Evolutionary conservation across 139 green algal genomes (phyloP).

Genomic region (Nannochloris sp.): DNA sequence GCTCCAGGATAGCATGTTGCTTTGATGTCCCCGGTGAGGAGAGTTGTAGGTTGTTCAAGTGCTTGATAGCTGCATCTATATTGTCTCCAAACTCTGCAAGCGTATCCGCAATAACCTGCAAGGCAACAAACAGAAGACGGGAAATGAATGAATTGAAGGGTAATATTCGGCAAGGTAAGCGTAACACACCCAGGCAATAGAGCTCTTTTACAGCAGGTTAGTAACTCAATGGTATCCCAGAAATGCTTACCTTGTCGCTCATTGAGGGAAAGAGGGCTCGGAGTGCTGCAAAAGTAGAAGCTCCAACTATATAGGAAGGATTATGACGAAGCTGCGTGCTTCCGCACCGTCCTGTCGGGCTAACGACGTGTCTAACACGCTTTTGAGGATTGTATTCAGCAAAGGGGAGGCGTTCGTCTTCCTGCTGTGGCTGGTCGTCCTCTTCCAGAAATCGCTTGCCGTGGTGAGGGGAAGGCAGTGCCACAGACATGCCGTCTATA

Average conservation of each 20-base stretch:
- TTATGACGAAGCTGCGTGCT: background rate
- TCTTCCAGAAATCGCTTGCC: slow-evolving; percentile 28
- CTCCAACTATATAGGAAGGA: slow-evolving; percentile 13
- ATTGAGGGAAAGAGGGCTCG: slow-evolving; percentile 58
- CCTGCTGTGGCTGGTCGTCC: slow-evolving; percentile 15
- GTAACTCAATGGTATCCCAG: no score
- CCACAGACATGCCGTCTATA: slow-evolving; percentile 33
- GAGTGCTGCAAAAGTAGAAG: slow-evolving; percentile 37
- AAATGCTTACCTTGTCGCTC: slow-evolving; percentile 47
- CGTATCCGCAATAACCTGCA: slow-evolving; percentile 54
- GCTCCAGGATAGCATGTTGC: background rate
- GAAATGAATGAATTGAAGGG: background rate
- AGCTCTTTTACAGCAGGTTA: no score
- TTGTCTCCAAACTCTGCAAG: slow-evolving; percentile 63
- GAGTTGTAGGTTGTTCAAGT: slow-evolving; percentile 55
- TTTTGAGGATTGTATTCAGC: slow-evolving; percentile 8
- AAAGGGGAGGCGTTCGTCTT: slow-evolving; percentile 3
- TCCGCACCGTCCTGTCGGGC: background rate
- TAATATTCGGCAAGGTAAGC: background rate
- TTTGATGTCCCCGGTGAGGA: background rate
- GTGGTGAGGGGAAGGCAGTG: slow-evolving; percentile 6
- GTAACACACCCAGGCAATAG: background rate
- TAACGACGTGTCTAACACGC: slow-evolving; percentile 2
- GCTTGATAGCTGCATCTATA: slow-evolving; percentile 71
- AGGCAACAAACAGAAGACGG: no score